Evolutionary conservation across 1,139 yeast genomes (phyloP), one percentile per base, ranked within the genome.

Genomic region (Hemisphaericaspora lyxosophila): DNA sequence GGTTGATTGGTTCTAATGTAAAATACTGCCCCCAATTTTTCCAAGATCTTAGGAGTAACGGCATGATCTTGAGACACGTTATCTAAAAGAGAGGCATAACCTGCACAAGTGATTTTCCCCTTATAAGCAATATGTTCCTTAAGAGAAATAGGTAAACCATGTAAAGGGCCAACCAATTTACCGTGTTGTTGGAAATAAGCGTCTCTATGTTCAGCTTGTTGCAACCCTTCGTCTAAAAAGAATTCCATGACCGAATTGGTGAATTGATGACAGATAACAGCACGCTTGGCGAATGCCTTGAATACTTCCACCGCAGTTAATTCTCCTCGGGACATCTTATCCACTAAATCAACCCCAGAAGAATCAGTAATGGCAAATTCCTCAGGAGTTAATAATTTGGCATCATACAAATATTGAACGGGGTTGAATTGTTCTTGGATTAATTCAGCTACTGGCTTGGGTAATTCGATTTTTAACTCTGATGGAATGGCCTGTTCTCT

Each of bases 121-220:
- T 65, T 70, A 53, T 67, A 78, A 44, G 75, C 71, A 63, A 81
- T 75, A 50, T 84, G 90, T 57, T 85, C 94, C 53, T 85, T 85
- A 43, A 85, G 63, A 1, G 92, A 83, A 26, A 85, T 62, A n/a
- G 94, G 94, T 28, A 85, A 64, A 13, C 94, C 94, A 50, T 85
- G 94, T 42, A 85, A 67, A 6, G 89, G 88, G 31, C 95, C 94
- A 39, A 80, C 59, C 0, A 82, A 62, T 51, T 78, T 75, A 14
- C 90, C 89, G 36, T 70, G 60, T 37, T 69, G 61, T 35, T 63
- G 64, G 38, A 64, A 67, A 49, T 78, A 70, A 11, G 54, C 60
- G 42, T 66, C 72, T 46, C 64, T 57, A 20, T 38, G 52, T 42
- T 63, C 44, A 4, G 71, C 71, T 44, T 64, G 56, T 35, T 60